Conservation (phyloP, 305 asterid species). For the Fraxinus sp. region DNA sequence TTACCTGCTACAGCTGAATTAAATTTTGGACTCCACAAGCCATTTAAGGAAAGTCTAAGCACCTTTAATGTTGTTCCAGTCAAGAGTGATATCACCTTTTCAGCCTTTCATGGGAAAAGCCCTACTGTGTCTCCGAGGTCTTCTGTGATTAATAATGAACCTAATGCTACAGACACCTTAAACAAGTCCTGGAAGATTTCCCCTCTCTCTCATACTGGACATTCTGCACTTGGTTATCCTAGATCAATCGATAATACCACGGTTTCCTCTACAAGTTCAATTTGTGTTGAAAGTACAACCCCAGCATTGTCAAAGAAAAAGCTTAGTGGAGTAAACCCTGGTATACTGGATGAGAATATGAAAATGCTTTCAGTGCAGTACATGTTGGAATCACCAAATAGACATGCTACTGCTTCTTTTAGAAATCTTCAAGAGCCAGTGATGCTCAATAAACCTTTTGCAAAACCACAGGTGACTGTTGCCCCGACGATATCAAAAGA, state of each 20-base stretch:
- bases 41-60: constrained; percentile 28
- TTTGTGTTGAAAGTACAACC: constrained; percentile 28
- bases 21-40: constrained; percentile 31
- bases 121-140: constrained; percentile 27
- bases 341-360: constrained; percentile 34
- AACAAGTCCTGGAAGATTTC: constrained; percentile 33
- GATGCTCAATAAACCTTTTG: constrained; percentile 27
- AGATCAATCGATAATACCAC: constrained; percentile 27
- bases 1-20: constrained; percentile 32
- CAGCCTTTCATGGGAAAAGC: constrained; percentile 34
- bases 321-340: constrained; percentile 17
- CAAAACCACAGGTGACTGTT: constrained; percentile 20
- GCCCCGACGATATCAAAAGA: constrained; percentile 22
- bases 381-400: constrained; percentile 28
- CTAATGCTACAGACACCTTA: constrained; percentile 33
- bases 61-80: constrained; percentile 31
- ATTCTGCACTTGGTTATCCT: constrained; percentile 22
- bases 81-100: constrained; percentile 27
- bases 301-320: constrained; percentile 29
- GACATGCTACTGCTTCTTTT: constrained; percentile 26
- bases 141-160: constrained; percentile 28
- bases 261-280: constrained; percentile 33
- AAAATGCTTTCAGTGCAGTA: constrained; percentile 29
- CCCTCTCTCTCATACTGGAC: constrained; percentile 29
- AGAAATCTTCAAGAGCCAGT: constrained; percentile 30